These are phyloP conservation scores for Cercospora nicotianae DNA, from an alignment of 2,329 filamentous ascomycete genomes.

Conservation along the genomic window DNA sequence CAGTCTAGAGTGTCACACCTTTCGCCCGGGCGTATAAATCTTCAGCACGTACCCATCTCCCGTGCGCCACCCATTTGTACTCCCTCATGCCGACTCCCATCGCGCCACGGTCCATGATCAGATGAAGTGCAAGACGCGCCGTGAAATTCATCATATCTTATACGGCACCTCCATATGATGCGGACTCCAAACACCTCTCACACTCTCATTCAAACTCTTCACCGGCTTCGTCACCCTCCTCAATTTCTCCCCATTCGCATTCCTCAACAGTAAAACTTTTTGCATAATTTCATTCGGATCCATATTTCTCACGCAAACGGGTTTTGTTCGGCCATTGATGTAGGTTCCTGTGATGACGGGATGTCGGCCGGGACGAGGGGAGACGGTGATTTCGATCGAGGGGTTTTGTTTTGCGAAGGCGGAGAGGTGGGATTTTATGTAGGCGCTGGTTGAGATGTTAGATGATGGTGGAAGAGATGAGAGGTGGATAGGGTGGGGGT, in stretches of 20 bases:
- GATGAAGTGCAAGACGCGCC: too few species aligned
- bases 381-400: slow-evolving; percentile 86
- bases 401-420: slow-evolving; percentile 80
- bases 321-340: slow-evolving; percentile 84
- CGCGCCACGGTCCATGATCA: too few species aligned
- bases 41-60: not conserved
- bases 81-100: not conserved
- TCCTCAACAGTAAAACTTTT: slow-evolving; percentile 72
- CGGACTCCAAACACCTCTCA: slow-evolving; percentile 65
- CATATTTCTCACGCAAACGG: slow-evolving; percentile 86
- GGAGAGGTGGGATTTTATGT: slow-evolving; percentile 74
- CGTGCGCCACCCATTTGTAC: not conserved
- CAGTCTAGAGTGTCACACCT: not conserved
- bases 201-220: slow-evolving; percentile 62
- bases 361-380: slow-evolving; percentile 84
- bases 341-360: slow-evolving; percentile 87
- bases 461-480: too few species aligned
- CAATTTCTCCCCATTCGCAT: slow-evolving; percentile 74
- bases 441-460: slow-evolving; percentile 59
- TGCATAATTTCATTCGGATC: slow-evolving; percentile 75
- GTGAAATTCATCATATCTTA: slow-evolving; percentile 43
- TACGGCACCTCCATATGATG: slow-evolving; percentile 57
- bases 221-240: slow-evolving; percentile 60
- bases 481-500: too few species aligned
- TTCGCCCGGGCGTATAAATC: not conserved